phyloP scores from a whole-genome alignment of 2,329 filamentous ascomycete species.

The Aspergillus sp. region DNA sequence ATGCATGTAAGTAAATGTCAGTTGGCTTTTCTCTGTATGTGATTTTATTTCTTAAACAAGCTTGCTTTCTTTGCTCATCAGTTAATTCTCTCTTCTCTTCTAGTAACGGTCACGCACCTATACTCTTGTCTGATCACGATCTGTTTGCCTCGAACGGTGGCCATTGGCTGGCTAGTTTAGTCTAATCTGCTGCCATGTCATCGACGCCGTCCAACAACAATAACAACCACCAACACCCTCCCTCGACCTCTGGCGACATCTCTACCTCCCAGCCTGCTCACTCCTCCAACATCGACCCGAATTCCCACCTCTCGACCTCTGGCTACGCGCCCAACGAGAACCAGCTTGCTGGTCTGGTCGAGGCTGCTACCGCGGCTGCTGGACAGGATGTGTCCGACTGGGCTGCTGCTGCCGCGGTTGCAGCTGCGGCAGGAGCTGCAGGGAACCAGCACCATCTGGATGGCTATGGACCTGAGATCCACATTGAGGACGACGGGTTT shows the following conservation, averaged over 20 bases:
- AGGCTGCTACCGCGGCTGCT: constrained; percentile 40
- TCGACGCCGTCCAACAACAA: constrained; percentile 10
- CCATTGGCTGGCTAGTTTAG: neutral
- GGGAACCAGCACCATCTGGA: constrained; percentile 33
- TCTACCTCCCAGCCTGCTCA: constrained; percentile 17
- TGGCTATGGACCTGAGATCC: constrained; percentile 31
- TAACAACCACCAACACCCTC: constrained; percentile 23
- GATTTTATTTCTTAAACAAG: neutral
- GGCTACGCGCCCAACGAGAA: constrained; percentile 33
- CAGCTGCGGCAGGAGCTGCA: constrained; percentile 39
- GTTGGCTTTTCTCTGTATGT: neutral
- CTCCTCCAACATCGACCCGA: constrained; percentile 24
- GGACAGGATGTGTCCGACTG: constrained; percentile 31
- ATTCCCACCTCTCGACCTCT: constrained; percentile 17
- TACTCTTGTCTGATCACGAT: neutral
- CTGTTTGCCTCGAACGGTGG: neutral
- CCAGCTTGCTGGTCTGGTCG: constrained; percentile 39
- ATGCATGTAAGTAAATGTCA: neutral
- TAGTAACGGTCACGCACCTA: neutral
- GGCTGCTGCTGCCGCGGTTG: constrained; percentile 40
- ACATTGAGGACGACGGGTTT: constrained; percentile 34
- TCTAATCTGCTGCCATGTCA: constrained; percentile 14
- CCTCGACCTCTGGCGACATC: constrained; percentile 20
- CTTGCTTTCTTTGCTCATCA: neutral
- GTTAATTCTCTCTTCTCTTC: neutral